A percentile compares a stretch with the other conserved stretches of the same genome.
phyloP scores from a whole-genome alignment of 345 rosid species.

The Acer yangbiense region DNA sequence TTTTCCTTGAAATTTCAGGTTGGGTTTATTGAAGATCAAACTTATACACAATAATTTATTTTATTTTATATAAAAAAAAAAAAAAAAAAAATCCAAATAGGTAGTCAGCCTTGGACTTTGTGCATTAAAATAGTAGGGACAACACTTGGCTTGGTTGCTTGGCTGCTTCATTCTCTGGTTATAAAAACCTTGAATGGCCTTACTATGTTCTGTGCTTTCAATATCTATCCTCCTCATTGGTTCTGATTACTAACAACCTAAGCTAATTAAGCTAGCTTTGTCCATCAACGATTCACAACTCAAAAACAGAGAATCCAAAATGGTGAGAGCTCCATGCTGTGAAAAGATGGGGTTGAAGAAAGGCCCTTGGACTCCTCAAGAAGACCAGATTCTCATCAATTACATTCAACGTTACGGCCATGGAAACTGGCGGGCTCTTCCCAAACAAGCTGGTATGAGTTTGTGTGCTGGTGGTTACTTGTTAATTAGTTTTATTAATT shows the following conservation, averaged over 20 bases:
- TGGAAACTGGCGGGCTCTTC: constrained; percentile 79
- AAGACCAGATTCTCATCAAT: constrained; percentile 54
- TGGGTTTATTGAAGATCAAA: neutral
- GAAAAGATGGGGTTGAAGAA: constrained; percentile 78
- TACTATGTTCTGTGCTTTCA: neutral
- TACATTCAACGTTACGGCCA: constrained; percentile 62
- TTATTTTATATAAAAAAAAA: neutral
- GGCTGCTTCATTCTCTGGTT: neutral
- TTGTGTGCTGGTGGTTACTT: too few species aligned
- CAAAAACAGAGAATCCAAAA: constrained; percentile 21
- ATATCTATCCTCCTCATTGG: neutral
- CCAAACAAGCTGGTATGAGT: constrained; percentile 63
- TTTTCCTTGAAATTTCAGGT: neutral
- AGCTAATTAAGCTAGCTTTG: neutral
- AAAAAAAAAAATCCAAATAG: neutral
- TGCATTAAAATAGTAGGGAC: neutral
- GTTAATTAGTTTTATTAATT: too few species aligned
- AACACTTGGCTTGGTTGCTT: neutral
- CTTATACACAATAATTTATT: neutral
- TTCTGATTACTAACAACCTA: neutral
- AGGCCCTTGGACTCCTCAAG: constrained; percentile 80
- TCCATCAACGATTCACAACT: neutral
- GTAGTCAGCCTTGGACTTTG: neutral
- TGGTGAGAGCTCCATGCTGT: constrained; percentile 87
- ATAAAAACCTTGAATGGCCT: neutral